Evolutionary conservation across 345 rosid species (phyloP).

Genomic region (Triadica sebifera): DNA sequence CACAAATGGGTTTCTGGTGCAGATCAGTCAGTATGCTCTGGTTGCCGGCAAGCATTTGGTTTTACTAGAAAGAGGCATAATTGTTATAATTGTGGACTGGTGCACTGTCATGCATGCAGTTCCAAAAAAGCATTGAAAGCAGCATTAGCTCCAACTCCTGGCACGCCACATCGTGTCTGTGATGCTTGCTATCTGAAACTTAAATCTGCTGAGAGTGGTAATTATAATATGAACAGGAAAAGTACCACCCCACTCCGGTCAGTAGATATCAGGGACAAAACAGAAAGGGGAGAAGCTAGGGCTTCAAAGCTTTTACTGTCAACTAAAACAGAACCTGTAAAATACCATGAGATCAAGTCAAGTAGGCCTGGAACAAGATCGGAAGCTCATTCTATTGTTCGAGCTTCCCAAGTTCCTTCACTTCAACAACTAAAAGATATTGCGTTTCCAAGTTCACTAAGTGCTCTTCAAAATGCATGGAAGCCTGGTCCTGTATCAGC

Average conservation of each 20-base stretch:
- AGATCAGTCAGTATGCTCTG: slow-evolving; percentile 89
- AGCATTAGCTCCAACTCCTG: slow-evolving; percentile 97
- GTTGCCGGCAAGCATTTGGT: slow-evolving; percentile 90
- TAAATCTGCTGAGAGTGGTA: slow-evolving; percentile 68
- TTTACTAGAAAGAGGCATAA: slow-evolving; percentile 94
- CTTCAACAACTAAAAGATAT: slow-evolving; percentile 61
- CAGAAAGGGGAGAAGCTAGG: slow-evolving; percentile 42
- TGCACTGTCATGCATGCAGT: slow-evolving; percentile 94
- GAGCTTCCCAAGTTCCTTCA: slow-evolving; percentile 79
- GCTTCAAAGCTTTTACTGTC: slow-evolving; percentile 57
- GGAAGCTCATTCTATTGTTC: slow-evolving; percentile 50
- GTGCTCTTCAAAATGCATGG: slow-evolving; percentile 60
- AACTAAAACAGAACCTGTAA: slow-evolving; percentile 67
- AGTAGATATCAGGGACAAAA: slow-evolving; percentile 51
- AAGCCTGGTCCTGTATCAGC: slow-evolving; percentile 43
- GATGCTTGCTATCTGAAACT: slow-evolving; percentile 85
- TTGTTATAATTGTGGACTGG: slow-evolving; percentile 90
- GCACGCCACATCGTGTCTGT: slow-evolving; percentile 94
- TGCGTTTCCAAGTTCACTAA: slow-evolving; percentile 70
- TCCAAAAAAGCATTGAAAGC: slow-evolving; percentile 92
- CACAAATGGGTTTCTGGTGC: slow-evolving; percentile 97
- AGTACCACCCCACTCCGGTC: slow-evolving; percentile 40
- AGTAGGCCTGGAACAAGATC: slow-evolving; percentile 48
- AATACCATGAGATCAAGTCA: slow-evolving; percentile 62
- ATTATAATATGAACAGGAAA: slow-evolving; percentile 39